Percentiles rank a stretch among this genome's conserved stretches.
These are phyloP conservation scores for Monosporascus sp. DNA, from an alignment of 2,329 filamentous ascomycete genomes.

Conservation along the genomic window DNA sequence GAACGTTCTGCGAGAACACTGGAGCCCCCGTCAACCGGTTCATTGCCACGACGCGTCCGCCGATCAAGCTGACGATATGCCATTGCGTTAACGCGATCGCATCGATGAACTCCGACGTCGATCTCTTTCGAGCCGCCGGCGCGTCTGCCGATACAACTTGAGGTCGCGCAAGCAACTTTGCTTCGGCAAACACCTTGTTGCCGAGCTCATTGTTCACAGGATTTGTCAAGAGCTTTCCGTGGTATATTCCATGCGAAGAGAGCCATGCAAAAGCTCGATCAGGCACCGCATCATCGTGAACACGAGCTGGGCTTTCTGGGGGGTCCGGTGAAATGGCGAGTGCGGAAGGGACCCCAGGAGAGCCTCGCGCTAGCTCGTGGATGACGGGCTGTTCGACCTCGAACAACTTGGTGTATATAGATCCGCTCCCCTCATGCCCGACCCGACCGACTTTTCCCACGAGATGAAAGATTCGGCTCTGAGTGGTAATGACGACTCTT, in stretches of 20 bases:
- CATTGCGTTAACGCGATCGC: conserved; percentile 87
- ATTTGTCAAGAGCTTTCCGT: conserved; percentile 69
- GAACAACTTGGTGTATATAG: conserved; percentile 83
- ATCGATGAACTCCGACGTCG: conserved; percentile 66
- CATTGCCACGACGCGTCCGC: conserved; percentile 74
- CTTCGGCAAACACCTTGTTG: conserved; percentile 68
- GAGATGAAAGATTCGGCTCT: conserved; percentile 73
- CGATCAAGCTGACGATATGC: conserved; percentile 81
- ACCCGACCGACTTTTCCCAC: conserved; percentile 69
- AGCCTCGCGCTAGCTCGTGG: conserved; percentile 64
- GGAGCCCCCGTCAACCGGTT: conserved; percentile 82
- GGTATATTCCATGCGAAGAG: conserved; percentile 77
- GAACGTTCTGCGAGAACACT: conserved; percentile 81
- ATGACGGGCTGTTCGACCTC: conserved; percentile 76
- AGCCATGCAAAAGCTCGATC: conserved; percentile 89
- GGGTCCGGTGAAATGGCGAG: conserved; percentile 74
- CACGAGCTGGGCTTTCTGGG: conserved; percentile 40
- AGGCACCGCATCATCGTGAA: conserved; percentile 49
- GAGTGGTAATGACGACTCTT: conserved; percentile 75
- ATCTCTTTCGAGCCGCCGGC: conserved; percentile 57
- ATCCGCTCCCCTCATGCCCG: conserved; percentile 72
- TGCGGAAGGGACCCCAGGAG: conserved; percentile 55
- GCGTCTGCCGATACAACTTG: conserved; percentile 67
- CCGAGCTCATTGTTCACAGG: conserved; percentile 61
- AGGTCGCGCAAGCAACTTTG: conserved; percentile 70